These are phyloP conservation scores for Nicotiana paniculata DNA, from an alignment of 257 asterid species.

Conservation along the genomic window DNA sequence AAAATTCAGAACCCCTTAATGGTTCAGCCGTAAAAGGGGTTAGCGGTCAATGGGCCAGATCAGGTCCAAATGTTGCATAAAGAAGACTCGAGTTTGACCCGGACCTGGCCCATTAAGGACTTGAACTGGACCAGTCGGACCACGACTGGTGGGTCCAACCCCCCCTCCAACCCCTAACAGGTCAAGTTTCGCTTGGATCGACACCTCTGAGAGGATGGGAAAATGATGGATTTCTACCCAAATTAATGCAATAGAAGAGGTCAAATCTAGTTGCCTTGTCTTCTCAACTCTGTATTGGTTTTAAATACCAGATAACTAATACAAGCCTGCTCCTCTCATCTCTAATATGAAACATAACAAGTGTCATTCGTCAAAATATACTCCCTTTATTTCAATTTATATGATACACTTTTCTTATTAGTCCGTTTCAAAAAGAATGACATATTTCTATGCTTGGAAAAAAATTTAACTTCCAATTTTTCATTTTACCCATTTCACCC, in stretches of 20 bases:
- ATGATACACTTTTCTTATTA: too few relatives aligned
- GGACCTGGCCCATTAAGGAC: neutral
- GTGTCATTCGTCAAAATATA: neutral
- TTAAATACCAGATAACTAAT: neutral
- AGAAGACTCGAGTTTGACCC: neutral
- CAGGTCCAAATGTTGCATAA: neutral
- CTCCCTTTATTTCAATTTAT: too few relatives aligned
- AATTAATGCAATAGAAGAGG: neutral
- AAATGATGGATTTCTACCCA: neutral
- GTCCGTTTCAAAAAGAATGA: too few relatives aligned
- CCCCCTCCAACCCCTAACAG: neutral
- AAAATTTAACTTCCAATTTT: too few relatives aligned
- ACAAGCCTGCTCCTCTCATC: neutral
- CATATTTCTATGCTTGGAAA: too few relatives aligned
- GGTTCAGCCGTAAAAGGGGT: neutral
- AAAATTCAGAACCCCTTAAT: neutral
- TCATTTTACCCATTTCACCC: too few relatives aligned
- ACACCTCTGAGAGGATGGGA: neutral
- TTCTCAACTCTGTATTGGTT: neutral
- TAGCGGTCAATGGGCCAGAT: neutral
- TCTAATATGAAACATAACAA: neutral
- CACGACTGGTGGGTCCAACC: neutral
- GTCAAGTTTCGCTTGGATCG: neutral
- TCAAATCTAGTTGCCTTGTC: neutral
- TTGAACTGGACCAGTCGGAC: neutral